Evolutionary conservation across 164 flowering plant genomes (phyloP).

Genomic region (Protea cynaroides): DNA sequence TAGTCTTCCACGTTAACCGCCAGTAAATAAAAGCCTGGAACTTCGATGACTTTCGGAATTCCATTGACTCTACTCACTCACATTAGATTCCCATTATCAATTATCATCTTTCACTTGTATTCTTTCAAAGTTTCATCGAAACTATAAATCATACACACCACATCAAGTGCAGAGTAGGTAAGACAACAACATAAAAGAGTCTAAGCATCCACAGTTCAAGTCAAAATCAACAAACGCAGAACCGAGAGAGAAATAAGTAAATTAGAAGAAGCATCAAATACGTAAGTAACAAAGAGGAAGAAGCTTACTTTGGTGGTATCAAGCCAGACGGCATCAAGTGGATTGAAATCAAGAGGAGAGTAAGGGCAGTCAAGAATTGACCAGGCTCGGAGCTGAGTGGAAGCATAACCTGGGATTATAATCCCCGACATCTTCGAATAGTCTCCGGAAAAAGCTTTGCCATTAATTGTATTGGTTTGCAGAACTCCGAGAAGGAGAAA

Average conservation of each 20-base stretch:
- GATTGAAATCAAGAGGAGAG: constrained; percentile 99
- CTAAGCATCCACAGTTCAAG: no score
- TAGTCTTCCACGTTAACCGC: background rate
- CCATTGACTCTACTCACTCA: no score
- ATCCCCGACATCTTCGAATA: constrained; percentile 83
- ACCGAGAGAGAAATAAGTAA: background rate
- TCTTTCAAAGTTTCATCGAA: no score
- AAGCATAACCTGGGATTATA: constrained; percentile 92
- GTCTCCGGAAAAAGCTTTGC: constrained; percentile 36
- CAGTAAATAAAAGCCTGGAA: background rate
- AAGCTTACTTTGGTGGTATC: constrained; percentile 74
- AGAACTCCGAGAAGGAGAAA: constrained; percentile 14
- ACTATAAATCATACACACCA: no score
- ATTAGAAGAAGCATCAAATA: background rate
- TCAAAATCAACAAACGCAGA: background rate
- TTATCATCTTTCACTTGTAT: no score
- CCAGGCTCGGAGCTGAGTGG: constrained; percentile 98
- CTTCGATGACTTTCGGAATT: background rate
- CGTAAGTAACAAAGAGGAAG: background rate
- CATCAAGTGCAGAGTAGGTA: no score
- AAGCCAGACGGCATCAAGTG: constrained; percentile 97
- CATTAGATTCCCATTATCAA: no score
- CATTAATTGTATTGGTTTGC: constrained; percentile 11
- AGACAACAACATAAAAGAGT: no score
- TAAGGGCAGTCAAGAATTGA: constrained; percentile 93